A percentile compares a stretch with the other conserved stretches of the same genome.
These are phyloP conservation scores for Zoysia japonica DNA, from an alignment of 176 grass and related monocot species.

Conservation along the genomic window DNA sequence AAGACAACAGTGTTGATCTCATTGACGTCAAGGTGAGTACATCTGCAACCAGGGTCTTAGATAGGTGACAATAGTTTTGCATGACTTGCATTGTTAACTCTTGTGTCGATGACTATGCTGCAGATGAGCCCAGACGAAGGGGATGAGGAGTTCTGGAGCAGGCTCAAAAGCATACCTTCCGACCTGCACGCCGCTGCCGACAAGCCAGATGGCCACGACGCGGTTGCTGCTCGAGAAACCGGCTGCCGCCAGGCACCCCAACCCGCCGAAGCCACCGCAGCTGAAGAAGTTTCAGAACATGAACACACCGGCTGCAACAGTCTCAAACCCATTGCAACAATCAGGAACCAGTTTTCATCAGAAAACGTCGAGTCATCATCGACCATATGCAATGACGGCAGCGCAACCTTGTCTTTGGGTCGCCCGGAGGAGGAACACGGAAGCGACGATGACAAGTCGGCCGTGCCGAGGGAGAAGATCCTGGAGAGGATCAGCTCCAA, in stretches of 20 bases:
- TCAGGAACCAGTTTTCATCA: conserved; percentile 16
- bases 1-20: conserved; percentile 77
- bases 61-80: not conserved
- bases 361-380: not conserved
- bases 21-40: conserved; percentile 76
- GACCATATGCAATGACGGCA: not conserved
- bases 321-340: not conserved
- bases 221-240: conserved; percentile 10
- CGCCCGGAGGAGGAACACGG: conserved; percentile 23
- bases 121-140: conserved; percentile 79
- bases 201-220: conserved; percentile 25
- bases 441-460: conserved; percentile 28
- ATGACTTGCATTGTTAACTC: conserved; percentile 28
- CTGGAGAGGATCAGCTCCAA: conserved; percentile 71
- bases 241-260: not conserved
- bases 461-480: conserved; percentile 54
- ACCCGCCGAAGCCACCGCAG: conserved; percentile 8
- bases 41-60: not conserved
- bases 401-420: conserved; percentile 4
- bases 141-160: conserved; percentile 65
- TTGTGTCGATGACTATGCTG: conserved; percentile 6
- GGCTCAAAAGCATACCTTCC: conserved; percentile 52
- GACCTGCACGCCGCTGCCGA: conserved; percentile 6
- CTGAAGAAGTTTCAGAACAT: not conserved
- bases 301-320: not conserved